These are phyloP conservation scores for Oryza brachyantha DNA, from an alignment of 176 grass and related monocot genomes.

Conservation along the genomic window DNA sequence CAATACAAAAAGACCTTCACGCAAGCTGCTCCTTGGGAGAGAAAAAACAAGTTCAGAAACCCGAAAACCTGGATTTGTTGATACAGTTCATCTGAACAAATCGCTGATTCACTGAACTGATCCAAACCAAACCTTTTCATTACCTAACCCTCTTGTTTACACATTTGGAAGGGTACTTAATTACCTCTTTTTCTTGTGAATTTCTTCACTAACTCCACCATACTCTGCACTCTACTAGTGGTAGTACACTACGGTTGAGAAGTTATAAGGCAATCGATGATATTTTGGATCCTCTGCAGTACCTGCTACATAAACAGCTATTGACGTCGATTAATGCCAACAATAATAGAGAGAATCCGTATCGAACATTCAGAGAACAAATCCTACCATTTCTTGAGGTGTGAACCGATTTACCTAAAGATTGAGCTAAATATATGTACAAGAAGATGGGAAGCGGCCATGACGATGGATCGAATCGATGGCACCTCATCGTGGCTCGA, in stretches of 20 bases:
- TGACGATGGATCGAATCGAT: too few species aligned
- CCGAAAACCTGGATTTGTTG: background rate
- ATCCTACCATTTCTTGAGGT: too few species aligned
- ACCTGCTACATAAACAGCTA: too few species aligned
- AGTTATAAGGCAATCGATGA: too few species aligned
- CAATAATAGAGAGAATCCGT: too few species aligned
- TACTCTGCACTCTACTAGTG: background rate
- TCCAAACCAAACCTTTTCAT: background rate
- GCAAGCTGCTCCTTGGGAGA: background rate
- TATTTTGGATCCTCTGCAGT: too few species aligned
- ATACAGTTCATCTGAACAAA: background rate
- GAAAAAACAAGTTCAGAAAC: background rate
- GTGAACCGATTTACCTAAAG: background rate
- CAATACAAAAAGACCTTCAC: slow-evolving; percentile 8
- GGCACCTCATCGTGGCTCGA: slow-evolving; percentile 51
- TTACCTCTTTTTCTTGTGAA: background rate
- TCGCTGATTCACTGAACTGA: too few species aligned
- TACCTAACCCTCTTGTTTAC: background rate
- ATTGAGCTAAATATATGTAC: too few species aligned
- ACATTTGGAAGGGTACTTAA: background rate
- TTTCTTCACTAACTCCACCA: background rate
- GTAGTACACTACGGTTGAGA: too few species aligned
- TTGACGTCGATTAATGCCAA: too few species aligned
- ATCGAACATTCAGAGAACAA: background rate
- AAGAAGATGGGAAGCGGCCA: too few species aligned